These are phyloP conservation scores for Megacollybia marginata DNA, from an alignment of 768 basidiomycete genomes.

Conservation along the genomic window DNA sequence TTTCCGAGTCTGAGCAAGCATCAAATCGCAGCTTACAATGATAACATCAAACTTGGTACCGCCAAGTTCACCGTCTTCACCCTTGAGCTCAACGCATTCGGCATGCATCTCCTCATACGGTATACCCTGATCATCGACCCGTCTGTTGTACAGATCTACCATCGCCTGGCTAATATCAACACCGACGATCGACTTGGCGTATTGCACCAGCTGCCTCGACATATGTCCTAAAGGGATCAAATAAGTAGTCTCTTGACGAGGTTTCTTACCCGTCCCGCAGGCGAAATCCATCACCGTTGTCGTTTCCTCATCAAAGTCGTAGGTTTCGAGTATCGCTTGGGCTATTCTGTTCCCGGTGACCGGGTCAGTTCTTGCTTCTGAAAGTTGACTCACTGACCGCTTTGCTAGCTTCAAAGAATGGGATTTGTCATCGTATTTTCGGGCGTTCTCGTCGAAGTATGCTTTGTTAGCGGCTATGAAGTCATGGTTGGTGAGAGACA, in stretches of 20 bases:
- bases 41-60: slow-evolving; percentile 39
- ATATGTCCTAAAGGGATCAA: no score
- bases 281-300: not conserved
- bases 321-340: not conserved
- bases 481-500: no score
- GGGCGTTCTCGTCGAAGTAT: not conserved
- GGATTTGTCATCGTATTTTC: not conserved
- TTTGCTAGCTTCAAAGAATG: not conserved
- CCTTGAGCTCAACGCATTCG: slow-evolving; percentile 22
- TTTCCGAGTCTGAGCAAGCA: no score
- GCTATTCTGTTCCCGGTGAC: not conserved
- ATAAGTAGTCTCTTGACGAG: no score
- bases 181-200: slow-evolving; percentile 38
- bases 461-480: no score
- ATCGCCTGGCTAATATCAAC: slow-evolving; percentile 43
- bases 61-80: slow-evolving; percentile 19
- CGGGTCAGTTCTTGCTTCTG: not conserved
- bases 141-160: slow-evolving; percentile 39
- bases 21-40: slow-evolving; percentile 41
- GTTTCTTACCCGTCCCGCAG: not conserved
- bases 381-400: not conserved
- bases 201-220: slow-evolving; percentile 23
- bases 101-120: slow-evolving; percentile 38
- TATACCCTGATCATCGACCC: slow-evolving; percentile 33
- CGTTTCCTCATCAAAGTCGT: not conserved